Percentiles rank a stretch among this genome's conserved stretches.
Conservation (phyloP, 2,329 filamentous ascomycete genomes). For the Colletotrichum scovillei region DNA sequence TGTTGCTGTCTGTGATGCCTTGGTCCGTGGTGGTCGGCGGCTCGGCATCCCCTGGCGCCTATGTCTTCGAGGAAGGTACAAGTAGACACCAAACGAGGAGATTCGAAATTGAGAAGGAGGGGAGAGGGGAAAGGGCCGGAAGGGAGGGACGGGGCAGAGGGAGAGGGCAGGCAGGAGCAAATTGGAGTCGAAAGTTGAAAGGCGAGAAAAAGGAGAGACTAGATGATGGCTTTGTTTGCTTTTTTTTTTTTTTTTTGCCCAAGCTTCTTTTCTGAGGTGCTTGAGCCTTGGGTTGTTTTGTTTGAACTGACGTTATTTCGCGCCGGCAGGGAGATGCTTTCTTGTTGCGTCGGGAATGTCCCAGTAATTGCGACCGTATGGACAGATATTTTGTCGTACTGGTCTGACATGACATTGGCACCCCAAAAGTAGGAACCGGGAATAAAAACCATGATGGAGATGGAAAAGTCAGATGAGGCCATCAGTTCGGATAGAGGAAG, state of each 20-base stretch:
- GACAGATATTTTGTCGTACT: constrained; percentile 19
- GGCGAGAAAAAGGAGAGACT: neutral
- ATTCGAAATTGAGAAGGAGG: neutral
- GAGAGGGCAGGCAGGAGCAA: neutral
- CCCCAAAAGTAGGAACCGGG: neutral
- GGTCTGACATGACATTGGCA: neutral
- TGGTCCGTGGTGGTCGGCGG: neutral
- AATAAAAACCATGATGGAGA: neutral
- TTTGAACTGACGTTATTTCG: constrained; percentile 6
- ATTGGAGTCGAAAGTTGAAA: neutral
- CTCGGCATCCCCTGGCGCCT: constrained; percentile 5
- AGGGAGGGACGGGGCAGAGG: constrained; percentile 4
- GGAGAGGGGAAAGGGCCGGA: neutral
- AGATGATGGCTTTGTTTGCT: constrained; percentile 18
- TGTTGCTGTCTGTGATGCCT: neutral
- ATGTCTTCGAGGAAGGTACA: neutral
- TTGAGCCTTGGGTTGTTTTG: neutral
- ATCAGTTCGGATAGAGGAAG: too few relatives aligned
- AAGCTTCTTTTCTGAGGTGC: constrained; percentile 2
- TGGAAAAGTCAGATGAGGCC: neutral
- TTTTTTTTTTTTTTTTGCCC: constrained; percentile 5
- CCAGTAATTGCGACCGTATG: constrained; percentile 11
- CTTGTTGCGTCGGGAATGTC: constrained; percentile 17
- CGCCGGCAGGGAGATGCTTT: constrained; percentile 32
- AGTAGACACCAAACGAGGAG: neutral